phyloP scores from a whole-genome alignment of 306 rosid species.

The Cucurbita argyrosperma region DNA sequence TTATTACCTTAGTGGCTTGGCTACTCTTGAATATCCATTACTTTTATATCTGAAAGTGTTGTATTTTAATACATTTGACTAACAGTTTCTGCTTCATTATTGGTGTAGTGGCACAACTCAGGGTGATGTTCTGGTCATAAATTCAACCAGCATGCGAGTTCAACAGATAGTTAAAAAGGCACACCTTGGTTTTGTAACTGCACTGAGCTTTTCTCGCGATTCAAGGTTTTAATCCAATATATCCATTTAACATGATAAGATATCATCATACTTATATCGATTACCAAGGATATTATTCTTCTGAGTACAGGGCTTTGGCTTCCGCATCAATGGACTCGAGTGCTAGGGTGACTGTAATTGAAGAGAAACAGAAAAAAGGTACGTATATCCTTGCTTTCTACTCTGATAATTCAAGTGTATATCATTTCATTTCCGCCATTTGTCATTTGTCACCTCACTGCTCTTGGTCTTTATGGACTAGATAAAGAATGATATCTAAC shows the following conservation, averaged over 20 bases:
- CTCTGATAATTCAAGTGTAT: neutral
- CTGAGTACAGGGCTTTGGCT: conserved; percentile 54
- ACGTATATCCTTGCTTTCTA: conserved; percentile 10
- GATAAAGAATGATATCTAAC: conserved; percentile 1
- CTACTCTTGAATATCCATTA: neutral
- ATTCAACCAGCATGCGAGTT: conserved; percentile 44
- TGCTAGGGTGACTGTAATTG: conserved; percentile 54
- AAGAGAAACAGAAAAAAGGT: conserved; percentile 52
- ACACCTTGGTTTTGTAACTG: conserved; percentile 78
- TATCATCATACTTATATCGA: conserved; percentile 1
- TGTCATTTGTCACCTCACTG: neutral
- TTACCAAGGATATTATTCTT: conserved; percentile 9
- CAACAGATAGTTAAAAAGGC: conserved; percentile 49
- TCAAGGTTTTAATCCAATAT: conserved; percentile 49
- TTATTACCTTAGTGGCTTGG: neutral
- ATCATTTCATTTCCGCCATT: neutral
- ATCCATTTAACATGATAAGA: neutral
- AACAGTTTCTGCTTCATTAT: conserved; percentile 7
- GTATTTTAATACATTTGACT: neutral
- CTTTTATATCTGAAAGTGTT: neutral
- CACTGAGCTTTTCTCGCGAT: conserved; percentile 68
- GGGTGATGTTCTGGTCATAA: conserved; percentile 60
- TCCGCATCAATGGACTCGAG: conserved; percentile 83
- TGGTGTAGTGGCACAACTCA: conserved; percentile 72
- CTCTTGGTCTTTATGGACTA: neutral